Conservation (phyloP, 2,329 filamentous ascomycete genomes). For the Alternaria panax region DNA sequence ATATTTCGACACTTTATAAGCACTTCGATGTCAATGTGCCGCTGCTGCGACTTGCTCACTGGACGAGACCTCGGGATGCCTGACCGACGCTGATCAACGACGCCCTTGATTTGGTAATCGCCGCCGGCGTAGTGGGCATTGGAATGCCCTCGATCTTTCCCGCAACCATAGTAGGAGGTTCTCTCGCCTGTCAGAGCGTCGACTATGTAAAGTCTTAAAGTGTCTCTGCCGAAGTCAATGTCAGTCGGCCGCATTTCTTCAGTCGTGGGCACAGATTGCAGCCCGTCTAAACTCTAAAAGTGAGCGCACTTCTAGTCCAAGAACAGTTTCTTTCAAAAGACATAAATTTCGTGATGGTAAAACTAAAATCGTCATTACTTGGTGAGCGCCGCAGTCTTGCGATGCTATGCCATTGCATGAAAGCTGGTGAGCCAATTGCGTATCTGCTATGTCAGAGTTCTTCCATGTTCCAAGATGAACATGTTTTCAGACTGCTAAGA, state of each 20-base stretch:
- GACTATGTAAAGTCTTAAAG: too few relatives aligned
- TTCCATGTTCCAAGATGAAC: not conserved
- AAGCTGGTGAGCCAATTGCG: not conserved
- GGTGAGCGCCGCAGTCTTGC: not conserved
- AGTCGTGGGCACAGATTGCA: not conserved
- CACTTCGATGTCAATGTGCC: constrained; percentile 49
- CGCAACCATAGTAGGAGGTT: not conserved
- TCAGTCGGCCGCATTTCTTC: too few relatives aligned
- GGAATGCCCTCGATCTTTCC: not conserved
- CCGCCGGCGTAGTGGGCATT: constrained; percentile 29
- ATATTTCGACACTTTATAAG: constrained; percentile 54
- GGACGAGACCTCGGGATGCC: constrained; percentile 48
- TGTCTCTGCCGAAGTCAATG: too few relatives aligned
- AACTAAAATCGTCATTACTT: not conserved
- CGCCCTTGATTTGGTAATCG: constrained; percentile 54
- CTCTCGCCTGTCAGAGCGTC: constrained; percentile 12
- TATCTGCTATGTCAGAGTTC: not conserved
- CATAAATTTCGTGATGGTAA: not conserved
- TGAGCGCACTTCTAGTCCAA: not conserved
- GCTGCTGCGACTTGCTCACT: constrained; percentile 39
- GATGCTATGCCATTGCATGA: not conserved
- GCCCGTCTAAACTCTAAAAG: not conserved
- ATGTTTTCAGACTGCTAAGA: not conserved
- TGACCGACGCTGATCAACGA: constrained; percentile 46
- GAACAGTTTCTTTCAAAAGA: too few relatives aligned